phyloP scores from a whole-genome alignment of 805 yeast genomes.

The Yarrowia osloensis region DNA sequence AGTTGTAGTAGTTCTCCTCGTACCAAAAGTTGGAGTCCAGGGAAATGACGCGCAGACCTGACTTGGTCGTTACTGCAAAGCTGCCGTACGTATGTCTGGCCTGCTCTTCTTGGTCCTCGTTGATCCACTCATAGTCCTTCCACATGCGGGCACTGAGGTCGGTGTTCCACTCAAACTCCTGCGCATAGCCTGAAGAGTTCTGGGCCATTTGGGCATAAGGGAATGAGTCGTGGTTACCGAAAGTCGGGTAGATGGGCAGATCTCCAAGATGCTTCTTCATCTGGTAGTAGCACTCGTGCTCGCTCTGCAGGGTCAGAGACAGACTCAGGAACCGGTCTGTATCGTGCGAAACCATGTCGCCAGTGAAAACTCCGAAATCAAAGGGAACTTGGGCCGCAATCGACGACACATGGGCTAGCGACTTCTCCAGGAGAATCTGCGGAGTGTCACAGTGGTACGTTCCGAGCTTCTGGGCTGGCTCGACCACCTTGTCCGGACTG shows the following conservation, averaged over 20 bases:
- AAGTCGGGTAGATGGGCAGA: constrained; percentile 59
- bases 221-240: constrained; percentile 73
- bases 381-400: constrained; percentile 46
- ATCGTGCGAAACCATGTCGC: constrained; percentile 72
- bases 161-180: constrained; percentile 50
- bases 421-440: constrained; percentile 58
- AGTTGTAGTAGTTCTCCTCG: constrained; percentile 60
- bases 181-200: constrained; percentile 47
- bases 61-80: constrained; percentile 55
- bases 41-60: constrained; percentile 61
- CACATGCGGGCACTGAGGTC: constrained; percentile 53
- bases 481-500: constrained; percentile 38
- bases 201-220: constrained; percentile 73
- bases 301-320: constrained; percentile 55
- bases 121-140: constrained; percentile 52
- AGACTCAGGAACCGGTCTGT: constrained; percentile 48
- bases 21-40: constrained; percentile 71
- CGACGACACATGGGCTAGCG: constrained; percentile 51
- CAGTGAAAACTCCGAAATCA: constrained; percentile 69
- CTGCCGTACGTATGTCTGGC: constrained; percentile 56
- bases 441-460: constrained; percentile 68
- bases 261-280: constrained; percentile 54
- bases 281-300: constrained; percentile 52
- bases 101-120: constrained; percentile 40
- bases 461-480: constrained; percentile 66